phyloP scores from a whole-genome alignment of 192 early-diverging fungal genomes.

The Coemansia sp. region DNA sequence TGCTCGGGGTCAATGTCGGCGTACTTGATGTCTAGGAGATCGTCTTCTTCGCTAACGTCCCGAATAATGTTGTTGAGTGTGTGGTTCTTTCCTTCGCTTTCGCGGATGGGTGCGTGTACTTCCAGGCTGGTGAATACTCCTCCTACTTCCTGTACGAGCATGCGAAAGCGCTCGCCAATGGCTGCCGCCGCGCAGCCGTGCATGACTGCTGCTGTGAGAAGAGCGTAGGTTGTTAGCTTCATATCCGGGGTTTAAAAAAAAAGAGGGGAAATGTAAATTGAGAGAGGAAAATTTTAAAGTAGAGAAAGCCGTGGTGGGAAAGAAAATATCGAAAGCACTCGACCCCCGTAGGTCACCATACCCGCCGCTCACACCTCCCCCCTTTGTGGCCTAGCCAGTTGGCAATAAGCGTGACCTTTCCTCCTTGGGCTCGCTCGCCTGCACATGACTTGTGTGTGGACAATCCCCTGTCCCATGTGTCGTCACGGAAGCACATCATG shows the following conservation, averaged over 20 bases:
- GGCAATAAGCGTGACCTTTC: slow-evolving; percentile 1
- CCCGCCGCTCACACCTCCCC: not conserved
- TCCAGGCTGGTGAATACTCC: slow-evolving; percentile 32
- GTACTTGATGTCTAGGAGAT: slow-evolving; percentile 46
- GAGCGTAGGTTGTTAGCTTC: slow-evolving; percentile 8
- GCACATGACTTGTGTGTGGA: not conserved
- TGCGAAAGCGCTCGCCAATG: slow-evolving; percentile 20
- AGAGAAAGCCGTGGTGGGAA: not conserved
- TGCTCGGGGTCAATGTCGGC: slow-evolving; percentile 45
- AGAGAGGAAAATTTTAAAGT: not conserved
- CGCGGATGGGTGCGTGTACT: slow-evolving; percentile 4
- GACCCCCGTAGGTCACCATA: not conserved
- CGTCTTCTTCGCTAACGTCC: slow-evolving; percentile 48
- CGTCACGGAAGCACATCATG: not conserved
- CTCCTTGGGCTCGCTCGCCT: not conserved
- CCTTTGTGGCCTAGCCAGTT: not conserved
- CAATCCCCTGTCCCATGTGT: not conserved
- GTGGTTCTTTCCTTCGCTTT: slow-evolving; percentile 39
- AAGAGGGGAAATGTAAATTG: not conserved
- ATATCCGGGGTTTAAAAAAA: slow-evolving; percentile 6
- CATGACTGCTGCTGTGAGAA: slow-evolving; percentile 10
- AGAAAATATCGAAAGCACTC: not conserved
- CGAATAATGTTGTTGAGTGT: slow-evolving; percentile 50
- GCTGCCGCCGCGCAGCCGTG: slow-evolving; percentile 17
- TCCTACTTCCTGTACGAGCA: slow-evolving; percentile 40